Evolutionary conservation across 139 green algal species (phyloP), one percentile per base, ranked within the genome.

Genomic region (Tetraselmis chui): DNA sequence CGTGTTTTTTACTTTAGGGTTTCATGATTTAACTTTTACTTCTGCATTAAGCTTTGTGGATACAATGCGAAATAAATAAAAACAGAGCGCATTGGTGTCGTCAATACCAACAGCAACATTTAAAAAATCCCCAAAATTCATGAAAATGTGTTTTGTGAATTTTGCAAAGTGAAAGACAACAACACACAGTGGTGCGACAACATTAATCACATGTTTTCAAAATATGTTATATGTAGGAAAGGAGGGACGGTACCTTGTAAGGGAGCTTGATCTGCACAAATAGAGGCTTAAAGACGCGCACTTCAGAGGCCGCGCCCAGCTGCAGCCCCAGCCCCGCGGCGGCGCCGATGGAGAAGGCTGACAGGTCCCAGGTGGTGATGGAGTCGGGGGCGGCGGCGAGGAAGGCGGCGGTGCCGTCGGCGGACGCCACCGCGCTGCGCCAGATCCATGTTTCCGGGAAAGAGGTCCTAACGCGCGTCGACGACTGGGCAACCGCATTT

Each of bases 361-460:
- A 29, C 1, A 84, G 28, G 24, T 80, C 30, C 82, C 82, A 85
- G 26, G 82, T 85, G 1, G 82, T 85, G 30, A 85, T 85, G 58
- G 76, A 76, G 59, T 85, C 82, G 26, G 82, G 82, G 23, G 76
- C 81, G 29, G 76, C 31, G 2, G 76, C 28, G 24, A 78, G n/a
- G 18, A 29, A 2, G 11, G n/a, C 5, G 0, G 29, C 23, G 26
- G n/a, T n/a, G 80, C 59, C 27, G 11, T 78, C 26, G 30, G 32
- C 23, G 27, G 23, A 75, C 75, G 58, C 27, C 31, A 81, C 81
- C 2, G 29, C 75, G 2, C 31, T 30, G n/a, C 27, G 26, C 81
- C 81, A 85, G 1, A 85, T 1, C 82, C 82, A 85, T 1, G 82
- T 79, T 32, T 85, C 82, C 32, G 82, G 82, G 23, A 85, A 85